Percentiles rank a stretch among this genome's conserved stretches.
Evolutionary conservation across 768 basidiomycete genomes (phyloP).

Genomic region (Holtermanniella nyarrowii): DNA sequence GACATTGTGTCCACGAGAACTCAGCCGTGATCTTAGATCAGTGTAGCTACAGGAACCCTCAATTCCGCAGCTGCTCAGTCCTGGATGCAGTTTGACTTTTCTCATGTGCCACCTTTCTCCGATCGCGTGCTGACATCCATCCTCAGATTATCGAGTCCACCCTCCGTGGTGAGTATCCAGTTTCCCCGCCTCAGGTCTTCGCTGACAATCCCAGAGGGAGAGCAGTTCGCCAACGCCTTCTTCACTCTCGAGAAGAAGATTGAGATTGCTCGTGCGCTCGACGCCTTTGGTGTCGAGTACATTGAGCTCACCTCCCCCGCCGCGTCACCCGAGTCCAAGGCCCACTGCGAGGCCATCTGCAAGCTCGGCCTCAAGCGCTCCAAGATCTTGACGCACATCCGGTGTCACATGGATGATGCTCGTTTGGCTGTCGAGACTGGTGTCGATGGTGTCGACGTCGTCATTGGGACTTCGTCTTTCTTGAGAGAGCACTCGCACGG

Average conservation of each 20-base stretch:
- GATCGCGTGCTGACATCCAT: slow-evolving; percentile 1
- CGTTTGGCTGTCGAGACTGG: slow-evolving; percentile 96
- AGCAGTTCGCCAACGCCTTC: slow-evolving; percentile 99
- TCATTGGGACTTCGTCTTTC: slow-evolving; percentile 98
- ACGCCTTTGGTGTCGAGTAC: slow-evolving; percentile 99
- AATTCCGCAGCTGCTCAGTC: no score
- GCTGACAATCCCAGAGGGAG: slow-evolving; percentile 59
- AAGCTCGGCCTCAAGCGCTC: slow-evolving; percentile 79
- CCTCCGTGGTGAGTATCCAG: slow-evolving; percentile 59
- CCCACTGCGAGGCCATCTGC: slow-evolving; percentile 97
- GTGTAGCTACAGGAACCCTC: no score
- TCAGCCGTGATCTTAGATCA: no score
- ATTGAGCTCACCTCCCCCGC: slow-evolving; percentile 97
- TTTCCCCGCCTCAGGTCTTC: background rate
- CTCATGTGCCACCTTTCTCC: no score
- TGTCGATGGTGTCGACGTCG: slow-evolving; percentile 97
- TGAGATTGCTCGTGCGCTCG: slow-evolving; percentile 93
- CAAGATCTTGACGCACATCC: slow-evolving; percentile 90
- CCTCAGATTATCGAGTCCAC: slow-evolving; percentile 82
- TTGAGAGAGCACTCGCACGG: slow-evolving; percentile 98
- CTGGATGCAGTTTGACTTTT: no score
- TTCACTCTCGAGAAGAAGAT: slow-evolving; percentile 99
- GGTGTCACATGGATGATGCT: slow-evolving; percentile 99
- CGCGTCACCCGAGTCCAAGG: slow-evolving; percentile 86
- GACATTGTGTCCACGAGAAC: no score